Evolutionary conservation across 2,329 filamentous ascomycete genomes (phyloP), one percentile per base, ranked within the genome.

Genomic region (Blastomyces silverae): DNA sequence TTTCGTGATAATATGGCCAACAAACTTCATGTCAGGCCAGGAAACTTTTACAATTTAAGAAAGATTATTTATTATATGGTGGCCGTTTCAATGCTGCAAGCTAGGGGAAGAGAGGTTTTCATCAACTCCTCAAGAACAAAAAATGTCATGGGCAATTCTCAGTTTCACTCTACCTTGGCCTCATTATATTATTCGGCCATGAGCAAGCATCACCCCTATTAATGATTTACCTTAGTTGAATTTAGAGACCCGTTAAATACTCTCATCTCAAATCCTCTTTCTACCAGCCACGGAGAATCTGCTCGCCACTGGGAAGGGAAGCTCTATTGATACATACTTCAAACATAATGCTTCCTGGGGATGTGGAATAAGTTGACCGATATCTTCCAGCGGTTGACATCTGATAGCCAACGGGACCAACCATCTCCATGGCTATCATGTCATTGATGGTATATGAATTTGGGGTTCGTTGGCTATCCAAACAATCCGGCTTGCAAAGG

Each of bases 401-500:
- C 66, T 65, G 31, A 64, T 69, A 39, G 58, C 62, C 39, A 67
- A 68, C 56, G 50, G 52, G 34, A 37, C 34, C 34, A 34, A 37
- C 34, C 34, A 34, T 28, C 64, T 68, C 60, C 42, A 22, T 15
- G 25, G n/a, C n/a, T 44, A 71, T 0, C 76, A 75, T 59, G 69
- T 71, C 15, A 66, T 77, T 25, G 64, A 66, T 77, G 22, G 64
- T 76, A 2, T 72, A 73, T 1, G 76, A 77, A 66, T 5, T 68
- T 76, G 15, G 73, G 74, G 2, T 76, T 70, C 66, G 75, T 75
- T 34, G 65, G 66, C 2, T 72, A 66, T 57, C 75, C 72, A 8
- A 1, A 75, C 73, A 2, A 72, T 75, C n/a, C 76, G 72, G 74
- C 50, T 76, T 20, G 60, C 60, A 28, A 28, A 28, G 7, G 60